Base-by-base conservation (phyloP, 768 basidiomycete species). In the Pholiota microspora region DNA sequence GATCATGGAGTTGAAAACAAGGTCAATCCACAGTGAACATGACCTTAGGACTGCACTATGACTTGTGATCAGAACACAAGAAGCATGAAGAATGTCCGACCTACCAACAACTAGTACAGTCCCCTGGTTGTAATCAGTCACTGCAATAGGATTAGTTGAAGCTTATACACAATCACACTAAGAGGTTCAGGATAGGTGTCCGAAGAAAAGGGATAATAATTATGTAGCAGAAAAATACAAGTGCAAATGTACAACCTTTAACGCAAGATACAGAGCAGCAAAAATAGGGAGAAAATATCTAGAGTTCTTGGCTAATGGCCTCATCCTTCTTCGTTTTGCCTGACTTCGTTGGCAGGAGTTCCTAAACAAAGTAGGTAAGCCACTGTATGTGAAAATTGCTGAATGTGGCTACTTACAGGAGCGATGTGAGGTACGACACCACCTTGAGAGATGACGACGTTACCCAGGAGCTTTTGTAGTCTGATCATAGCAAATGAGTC, bases 371-470 rank as follows among this genome's bases (percentile, higher is more conserved):
- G 44, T 70, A 25, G 73, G 68, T 12, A n/a, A 15, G 32, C 29
- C 31, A 49, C n/a, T n/a, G n/a, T n/a, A n/a, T 24, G 34, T 35
- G 31, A 10, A 10, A 21, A 8, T 36, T 21, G 7, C 2, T 31
- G 7, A 32, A 45, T 55, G n/a, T 46, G 12, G 27, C 21, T 13
- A 69, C 72, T 2, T 66, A 74, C 73, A 10, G 75, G 74, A 57
- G 85, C 81, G 69, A 89, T 89, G 68, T 81, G 77, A 16, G 89
- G 89, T 16, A 56, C 84, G 50, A 92, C 89, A 81, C 92, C 93
- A 73, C 92, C 93, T 67, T 94, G 91, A n/a, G 89, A 92, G 76
- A 95, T 94, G 67, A 91, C 87, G 60, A 94, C 93, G 56, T 86
- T 80, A 16, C 90, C 91, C 48, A 94, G 84, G 58, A 94, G 87